These are phyloP conservation scores for Xylaria cubensis DNA, from an alignment of 495 filamentous ascomycete species.

Conservation along the genomic window DNA sequence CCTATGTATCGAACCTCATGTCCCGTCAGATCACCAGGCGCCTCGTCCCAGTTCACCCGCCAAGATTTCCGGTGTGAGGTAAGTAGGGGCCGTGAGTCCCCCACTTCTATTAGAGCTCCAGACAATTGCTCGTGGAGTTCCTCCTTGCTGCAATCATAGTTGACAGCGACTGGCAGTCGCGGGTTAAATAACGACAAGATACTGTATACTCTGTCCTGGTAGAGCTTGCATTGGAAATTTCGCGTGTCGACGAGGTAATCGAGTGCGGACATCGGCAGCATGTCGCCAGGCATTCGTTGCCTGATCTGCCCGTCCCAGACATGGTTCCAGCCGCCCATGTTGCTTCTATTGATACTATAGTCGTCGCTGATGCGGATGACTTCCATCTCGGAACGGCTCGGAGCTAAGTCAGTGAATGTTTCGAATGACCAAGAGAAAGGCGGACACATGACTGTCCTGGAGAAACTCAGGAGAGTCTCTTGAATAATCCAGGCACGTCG, in stretches of 20 bases:
- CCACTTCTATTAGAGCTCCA: neutral
- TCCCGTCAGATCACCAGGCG: neutral
- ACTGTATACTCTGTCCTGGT: neutral
- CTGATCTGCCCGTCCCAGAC: conserved; percentile 4
- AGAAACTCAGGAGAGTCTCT: conserved; percentile 9
- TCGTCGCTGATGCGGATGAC: conserved; percentile 15
- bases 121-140: conserved; percentile 3
- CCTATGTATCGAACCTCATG: conserved; percentile 3
- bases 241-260: conserved; percentile 13
- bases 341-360: conserved; percentile 4
- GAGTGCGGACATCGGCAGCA: neutral
- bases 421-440: conserved; percentile 4
- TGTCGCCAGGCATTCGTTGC: conserved; percentile 14
- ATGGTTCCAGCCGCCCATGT: conserved; percentile 7
- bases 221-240: conserved; percentile 4
- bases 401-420: neutral
- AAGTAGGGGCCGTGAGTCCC: neutral
- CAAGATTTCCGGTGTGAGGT: neutral
- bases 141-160: conserved; percentile 5
- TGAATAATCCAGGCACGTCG: conserved; percentile 1
- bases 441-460: conserved; percentile 4
- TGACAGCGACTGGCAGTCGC: neutral
- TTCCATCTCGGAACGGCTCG: neutral
- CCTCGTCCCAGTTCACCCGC: conserved; percentile 6
- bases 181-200: conserved; percentile 14